Conservation (phyloP, 192 early-diverging fungal genomes). For the Chytriomyces sp. region DNA sequence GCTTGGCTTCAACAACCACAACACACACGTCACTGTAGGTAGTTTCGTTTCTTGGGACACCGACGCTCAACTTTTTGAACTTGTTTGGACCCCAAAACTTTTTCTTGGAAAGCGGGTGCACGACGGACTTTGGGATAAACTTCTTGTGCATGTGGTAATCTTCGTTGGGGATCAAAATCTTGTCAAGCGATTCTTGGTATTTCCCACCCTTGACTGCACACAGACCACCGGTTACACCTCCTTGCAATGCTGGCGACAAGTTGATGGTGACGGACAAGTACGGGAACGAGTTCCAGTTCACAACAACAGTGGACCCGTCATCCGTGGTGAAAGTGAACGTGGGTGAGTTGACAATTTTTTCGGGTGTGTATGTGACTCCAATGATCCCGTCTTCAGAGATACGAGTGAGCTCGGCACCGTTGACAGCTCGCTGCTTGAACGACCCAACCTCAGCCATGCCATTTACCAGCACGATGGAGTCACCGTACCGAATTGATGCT, state of each 20-base stretch:
- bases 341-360: background rate
- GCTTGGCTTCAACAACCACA: no score
- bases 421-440: background rate
- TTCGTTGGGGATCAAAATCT: background rate
- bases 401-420: no score
- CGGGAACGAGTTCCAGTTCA: no score
- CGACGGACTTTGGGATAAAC: background rate
- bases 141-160: conserved; percentile 8
- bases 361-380: background rate
- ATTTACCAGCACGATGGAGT: background rate
- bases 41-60: background rate
- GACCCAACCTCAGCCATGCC: background rate
- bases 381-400: no score
- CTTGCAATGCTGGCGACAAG: background rate
- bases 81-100: background rate
- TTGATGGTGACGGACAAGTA: background rate
- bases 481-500: conserved; percentile 1
- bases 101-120: background rate
- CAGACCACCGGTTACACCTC: background rate
- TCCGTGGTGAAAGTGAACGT: background rate
- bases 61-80: background rate
- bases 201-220: background rate
- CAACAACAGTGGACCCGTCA: background rate
- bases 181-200: background rate
- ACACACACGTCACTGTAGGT: no score